Evolutionary conservation across 2,329 filamentous ascomycete genomes (phyloP).

Genomic region (Rhinocladiella mackenziei): DNA sequence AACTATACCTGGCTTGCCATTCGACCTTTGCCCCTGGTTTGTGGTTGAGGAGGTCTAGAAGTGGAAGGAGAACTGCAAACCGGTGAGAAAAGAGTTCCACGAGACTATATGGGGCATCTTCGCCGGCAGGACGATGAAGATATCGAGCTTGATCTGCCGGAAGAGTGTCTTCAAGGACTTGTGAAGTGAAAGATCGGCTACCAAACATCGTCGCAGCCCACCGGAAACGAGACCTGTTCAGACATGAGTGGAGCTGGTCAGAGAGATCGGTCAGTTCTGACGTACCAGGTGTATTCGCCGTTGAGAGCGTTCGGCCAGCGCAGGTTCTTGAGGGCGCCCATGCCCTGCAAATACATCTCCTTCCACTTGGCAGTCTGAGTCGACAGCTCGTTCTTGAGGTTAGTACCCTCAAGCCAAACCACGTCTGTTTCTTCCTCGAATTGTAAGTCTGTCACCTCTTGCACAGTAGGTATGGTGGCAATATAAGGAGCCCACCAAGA

Average conservation of each 20-base stretch:
- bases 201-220: conserved; percentile 46
- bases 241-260: conserved; percentile 11
- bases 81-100: conserved; percentile 50
- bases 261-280: not conserved
- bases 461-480: conserved; percentile 59
- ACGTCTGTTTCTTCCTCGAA: conserved; percentile 62
- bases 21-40: conserved; percentile 55
- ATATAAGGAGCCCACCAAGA: conserved; percentile 70
- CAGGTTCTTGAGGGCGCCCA: conserved; percentile 33
- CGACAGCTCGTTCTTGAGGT: conserved; percentile 30
- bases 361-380: conserved; percentile 37
- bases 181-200: conserved; percentile 44
- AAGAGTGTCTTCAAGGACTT: conserved; percentile 38
- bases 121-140: conserved; percentile 23
- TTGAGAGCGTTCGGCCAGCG: conserved; percentile 32
- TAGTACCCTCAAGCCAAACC: conserved; percentile 43
- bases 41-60: conserved; percentile 71
- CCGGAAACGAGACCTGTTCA: conserved; percentile 43
- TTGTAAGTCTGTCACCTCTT: conserved; percentile 57
- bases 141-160: conserved; percentile 28
- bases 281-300: conserved; percentile 40
- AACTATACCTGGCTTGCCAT: conserved; percentile 51
- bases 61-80: conserved; percentile 65
- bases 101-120: conserved; percentile 32
- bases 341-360: conserved; percentile 37